Percentiles rank a stretch among this genome's conserved stretches.
Evolutionary conservation across 225 moss, liverwort and hornwort species (phyloP).

Genomic region (Sphagnum contortum): DNA sequence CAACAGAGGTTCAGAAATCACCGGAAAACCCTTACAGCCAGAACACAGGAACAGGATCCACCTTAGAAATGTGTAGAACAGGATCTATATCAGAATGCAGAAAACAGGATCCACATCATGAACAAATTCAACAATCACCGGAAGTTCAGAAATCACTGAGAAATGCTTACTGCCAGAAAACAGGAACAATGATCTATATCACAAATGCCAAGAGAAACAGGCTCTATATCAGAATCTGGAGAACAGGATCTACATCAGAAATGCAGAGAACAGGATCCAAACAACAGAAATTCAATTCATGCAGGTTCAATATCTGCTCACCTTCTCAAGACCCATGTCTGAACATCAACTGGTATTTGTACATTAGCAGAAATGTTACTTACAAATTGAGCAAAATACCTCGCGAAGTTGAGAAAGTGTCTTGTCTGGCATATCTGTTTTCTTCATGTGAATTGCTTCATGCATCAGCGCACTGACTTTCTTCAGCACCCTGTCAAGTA

Average conservation of each 20-base stretch:
- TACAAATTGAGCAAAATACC: constrained; percentile 20
- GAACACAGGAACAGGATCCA: neutral
- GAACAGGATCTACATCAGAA: too few species aligned
- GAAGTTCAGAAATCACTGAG: neutral
- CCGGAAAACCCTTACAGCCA: neutral
- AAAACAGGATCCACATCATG: neutral
- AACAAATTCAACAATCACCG: neutral
- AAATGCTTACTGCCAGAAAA: neutral
- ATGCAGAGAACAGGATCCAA: too few species aligned
- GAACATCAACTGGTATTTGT: too few species aligned
- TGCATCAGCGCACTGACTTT: constrained; percentile 82
- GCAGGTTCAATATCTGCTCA: too few species aligned
- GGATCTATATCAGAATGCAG: neutral
- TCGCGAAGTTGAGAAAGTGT: constrained; percentile 75
- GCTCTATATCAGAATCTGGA: too few species aligned
- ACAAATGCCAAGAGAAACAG: neutral
- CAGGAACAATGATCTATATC: neutral
- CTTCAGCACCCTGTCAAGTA: constrained; percentile 52
- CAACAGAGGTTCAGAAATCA: neutral
- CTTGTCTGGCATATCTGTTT: constrained; percentile 70
- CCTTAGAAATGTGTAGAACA: neutral
- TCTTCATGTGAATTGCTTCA: constrained; percentile 83
- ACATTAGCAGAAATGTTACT: too few species aligned
- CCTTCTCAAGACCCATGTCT: too few species aligned
- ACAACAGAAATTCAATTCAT: too few species aligned